Percentiles rank a stretch among this genome's conserved stretches.
phyloP scores from a whole-genome alignment of 129 eudicot species.

The Flaveria sonorensis region DNA sequence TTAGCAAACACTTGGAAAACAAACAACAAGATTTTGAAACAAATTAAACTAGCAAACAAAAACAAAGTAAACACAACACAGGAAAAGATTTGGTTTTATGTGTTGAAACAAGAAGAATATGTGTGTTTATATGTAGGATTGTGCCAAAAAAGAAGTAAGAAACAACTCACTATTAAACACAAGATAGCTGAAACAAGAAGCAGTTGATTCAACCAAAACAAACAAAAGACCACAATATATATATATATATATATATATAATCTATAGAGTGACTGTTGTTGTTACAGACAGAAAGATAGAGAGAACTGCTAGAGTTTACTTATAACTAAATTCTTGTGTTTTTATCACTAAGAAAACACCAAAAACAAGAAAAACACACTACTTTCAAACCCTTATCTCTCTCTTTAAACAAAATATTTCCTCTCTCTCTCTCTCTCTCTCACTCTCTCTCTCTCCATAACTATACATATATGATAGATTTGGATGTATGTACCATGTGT shows the following conservation, averaged over 20 bases:
- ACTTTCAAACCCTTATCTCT: slow-evolving; percentile 25
- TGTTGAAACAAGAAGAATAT: slow-evolving; percentile 32
- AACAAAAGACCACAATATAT: slow-evolving; percentile 47
- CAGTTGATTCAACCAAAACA: slow-evolving; percentile 36
- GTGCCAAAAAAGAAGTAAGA: slow-evolving; percentile 48
- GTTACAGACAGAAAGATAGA: slow-evolving; percentile 45
- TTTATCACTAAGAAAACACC: slow-evolving; percentile 54
- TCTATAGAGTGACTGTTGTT: slow-evolving; percentile 31
- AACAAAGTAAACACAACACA: slow-evolving; percentile 44
- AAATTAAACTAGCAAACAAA: slow-evolving; percentile 46
- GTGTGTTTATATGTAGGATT: slow-evolving; percentile 33
- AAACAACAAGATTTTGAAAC: slow-evolving; percentile 40
- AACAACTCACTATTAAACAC: slow-evolving; percentile 33
- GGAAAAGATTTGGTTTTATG: slow-evolving; percentile 60
- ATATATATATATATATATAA: too few species aligned
- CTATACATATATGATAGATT: neutral
- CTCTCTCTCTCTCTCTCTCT: slow-evolving; percentile 24
- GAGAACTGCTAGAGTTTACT: slow-evolving; percentile 42
- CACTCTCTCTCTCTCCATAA: neutral
- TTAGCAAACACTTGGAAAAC: slow-evolving; percentile 32
- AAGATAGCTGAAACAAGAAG: slow-evolving; percentile 39
- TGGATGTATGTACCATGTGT: slow-evolving; percentile 21
- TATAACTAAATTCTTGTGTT: slow-evolving; percentile 50
- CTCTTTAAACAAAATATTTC: slow-evolving; percentile 49
- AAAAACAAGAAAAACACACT: slow-evolving; percentile 54